Percentiles rank a stretch among this genome's conserved stretches.
phyloP scores from a whole-genome alignment of 768 basidiomycete species.

The Basidioascus undulatus region DNA sequence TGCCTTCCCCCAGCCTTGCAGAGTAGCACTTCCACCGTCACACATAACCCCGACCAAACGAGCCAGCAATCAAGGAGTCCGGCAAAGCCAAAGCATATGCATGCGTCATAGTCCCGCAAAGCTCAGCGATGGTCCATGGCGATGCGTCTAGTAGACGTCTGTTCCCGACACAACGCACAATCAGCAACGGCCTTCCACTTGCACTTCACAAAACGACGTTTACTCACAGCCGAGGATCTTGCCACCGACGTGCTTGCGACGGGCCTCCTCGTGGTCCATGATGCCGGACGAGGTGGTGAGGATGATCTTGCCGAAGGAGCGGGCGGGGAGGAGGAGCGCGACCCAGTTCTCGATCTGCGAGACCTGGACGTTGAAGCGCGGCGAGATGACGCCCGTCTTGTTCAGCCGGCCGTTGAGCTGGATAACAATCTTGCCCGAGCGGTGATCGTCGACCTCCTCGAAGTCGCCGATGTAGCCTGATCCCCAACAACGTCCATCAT shows the following conservation, averaged over 20 bases:
- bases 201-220: slow-evolving; percentile 29
- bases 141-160: too few relatives aligned
- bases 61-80: too few relatives aligned
- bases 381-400: slow-evolving; percentile 99
- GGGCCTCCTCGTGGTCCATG: slow-evolving; percentile 95
- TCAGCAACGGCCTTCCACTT: too few relatives aligned
- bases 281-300: slow-evolving; percentile 94
- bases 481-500: slow-evolving; percentile 1
- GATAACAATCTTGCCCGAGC: slow-evolving; percentile 89
- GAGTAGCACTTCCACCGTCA: too few relatives aligned
- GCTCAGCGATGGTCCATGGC: too few relatives aligned
- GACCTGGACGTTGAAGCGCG: slow-evolving; percentile 88
- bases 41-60: too few relatives aligned
- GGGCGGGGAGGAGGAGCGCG: slow-evolving; percentile 80
- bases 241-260: slow-evolving; percentile 92
- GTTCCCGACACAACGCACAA: too few relatives aligned
- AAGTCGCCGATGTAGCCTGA: slow-evolving; percentile 64
- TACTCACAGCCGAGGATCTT: slow-evolving; percentile 85
- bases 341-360: slow-evolving; percentile 88
- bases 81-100: too few relatives aligned
- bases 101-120: too few relatives aligned
- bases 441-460: slow-evolving; percentile 96
- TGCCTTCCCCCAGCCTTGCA: too few relatives aligned
- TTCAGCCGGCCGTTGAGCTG: slow-evolving; percentile 96
- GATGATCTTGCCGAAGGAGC: slow-evolving; percentile 92